Evolutionary conservation across 768 basidiomycete genomes (phyloP).

Genomic region (Lactarius sp.): DNA sequence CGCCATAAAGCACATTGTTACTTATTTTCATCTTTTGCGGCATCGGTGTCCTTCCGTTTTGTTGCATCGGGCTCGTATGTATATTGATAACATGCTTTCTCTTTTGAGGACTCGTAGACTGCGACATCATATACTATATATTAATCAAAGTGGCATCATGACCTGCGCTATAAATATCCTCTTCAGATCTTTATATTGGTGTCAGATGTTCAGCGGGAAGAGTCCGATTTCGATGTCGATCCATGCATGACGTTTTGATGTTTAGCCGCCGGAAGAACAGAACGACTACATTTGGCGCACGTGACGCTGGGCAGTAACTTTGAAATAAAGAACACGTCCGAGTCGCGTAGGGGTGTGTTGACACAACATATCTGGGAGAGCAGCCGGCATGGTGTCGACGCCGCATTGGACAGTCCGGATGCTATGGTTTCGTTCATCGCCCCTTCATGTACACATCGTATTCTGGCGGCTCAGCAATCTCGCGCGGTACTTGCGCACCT

Average conservation of each 20-base stretch:
- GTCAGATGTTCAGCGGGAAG: no score
- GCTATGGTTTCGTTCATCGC: slow-evolving; percentile 35
- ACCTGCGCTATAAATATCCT: no score
- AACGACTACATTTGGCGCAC: no score
- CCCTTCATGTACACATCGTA: not conserved
- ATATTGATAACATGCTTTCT: slow-evolving; percentile 12
- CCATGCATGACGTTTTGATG: no score
- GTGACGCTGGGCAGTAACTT: no score
- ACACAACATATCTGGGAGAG: slow-evolving; percentile 52
- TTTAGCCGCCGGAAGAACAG: no score
- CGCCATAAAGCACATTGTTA: slow-evolving; percentile 15
- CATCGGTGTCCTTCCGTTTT: not conserved
- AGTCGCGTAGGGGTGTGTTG: slow-evolving; percentile 74
- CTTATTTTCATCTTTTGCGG: slow-evolving; percentile 3
- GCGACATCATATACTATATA: not conserved
- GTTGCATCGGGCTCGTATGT: slow-evolving; percentile 5
- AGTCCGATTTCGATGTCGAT: no score
- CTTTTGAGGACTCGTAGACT: not conserved
- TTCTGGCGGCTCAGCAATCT: not conserved
- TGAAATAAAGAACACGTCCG: slow-evolving; percentile 52
- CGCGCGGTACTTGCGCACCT: not conserved
- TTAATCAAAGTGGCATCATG: no score
- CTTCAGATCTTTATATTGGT: no score
- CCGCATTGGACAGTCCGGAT: slow-evolving; percentile 43
- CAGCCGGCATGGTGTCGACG: slow-evolving; percentile 40